Evolutionary conservation across 2,329 filamentous ascomycete species (phyloP).

Genomic region (Tolypocladium album): DNA sequence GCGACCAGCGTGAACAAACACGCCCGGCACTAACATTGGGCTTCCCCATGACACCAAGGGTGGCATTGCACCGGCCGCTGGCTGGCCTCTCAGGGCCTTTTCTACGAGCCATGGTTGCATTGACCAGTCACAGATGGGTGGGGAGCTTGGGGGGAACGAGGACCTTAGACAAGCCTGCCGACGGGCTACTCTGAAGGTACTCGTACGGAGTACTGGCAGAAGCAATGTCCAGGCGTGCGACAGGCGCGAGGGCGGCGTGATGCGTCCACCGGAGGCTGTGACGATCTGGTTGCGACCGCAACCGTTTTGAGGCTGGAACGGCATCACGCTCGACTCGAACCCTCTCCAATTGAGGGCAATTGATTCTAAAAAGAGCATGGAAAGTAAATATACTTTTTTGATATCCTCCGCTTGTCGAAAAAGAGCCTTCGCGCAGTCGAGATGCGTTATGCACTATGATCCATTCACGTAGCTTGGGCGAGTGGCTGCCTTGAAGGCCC

Average conservation of each 20-base stretch:
- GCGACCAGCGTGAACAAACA: neutral
- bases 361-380: neutral
- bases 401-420: neutral
- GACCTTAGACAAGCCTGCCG: neutral
- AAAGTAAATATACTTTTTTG: neutral
- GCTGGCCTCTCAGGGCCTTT: neutral
- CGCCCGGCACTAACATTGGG: neutral
- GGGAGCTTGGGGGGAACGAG: neutral
- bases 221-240: slow-evolving; percentile 5
- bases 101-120: neutral
- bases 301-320: neutral
- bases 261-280: slow-evolving; percentile 2
- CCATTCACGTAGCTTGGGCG: slow-evolving; percentile 5
- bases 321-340: neutral
- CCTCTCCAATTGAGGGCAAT: neutral
- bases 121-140: slow-evolving; percentile 1
- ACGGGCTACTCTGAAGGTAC: neutral
- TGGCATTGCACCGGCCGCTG: neutral
- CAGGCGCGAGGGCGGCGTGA: neutral
- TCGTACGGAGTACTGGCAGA: neutral
- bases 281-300: slow-evolving; percentile 3
- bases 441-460: slow-evolving; percentile 7
- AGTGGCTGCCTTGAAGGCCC: slow-evolving; percentile 3
- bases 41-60: neutral
- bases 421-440: neutral